These are phyloP conservation scores for Begonia loranthoides DNA, from an alignment of 306 rosid genomes.

Conservation along the genomic window DNA sequence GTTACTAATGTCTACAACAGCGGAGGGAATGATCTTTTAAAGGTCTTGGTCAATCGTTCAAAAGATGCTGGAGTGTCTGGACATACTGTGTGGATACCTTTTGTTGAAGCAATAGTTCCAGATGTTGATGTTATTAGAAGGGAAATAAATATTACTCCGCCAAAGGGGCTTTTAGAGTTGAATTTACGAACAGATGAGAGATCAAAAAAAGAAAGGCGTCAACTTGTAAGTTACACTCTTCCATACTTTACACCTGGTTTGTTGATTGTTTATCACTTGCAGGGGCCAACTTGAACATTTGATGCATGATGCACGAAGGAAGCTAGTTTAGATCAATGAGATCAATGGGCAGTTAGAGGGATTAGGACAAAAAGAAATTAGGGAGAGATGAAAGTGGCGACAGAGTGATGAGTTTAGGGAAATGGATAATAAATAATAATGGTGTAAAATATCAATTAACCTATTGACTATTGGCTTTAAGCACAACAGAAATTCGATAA, in stretches of 20 bases:
- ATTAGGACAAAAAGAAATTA: no score
- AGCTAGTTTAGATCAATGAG: no score
- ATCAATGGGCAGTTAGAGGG: no score
- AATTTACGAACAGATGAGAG: conserved; percentile 66
- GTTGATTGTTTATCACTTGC: no score
- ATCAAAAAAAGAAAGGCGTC: conserved; percentile 94
- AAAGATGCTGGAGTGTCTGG: conserved; percentile 29
- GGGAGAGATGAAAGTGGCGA: no score
- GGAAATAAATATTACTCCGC: conserved; percentile 80
- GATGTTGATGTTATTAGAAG: conserved; percentile 51
- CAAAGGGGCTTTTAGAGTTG: conserved; percentile 88
- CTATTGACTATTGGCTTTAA: no score
- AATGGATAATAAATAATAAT: no score
- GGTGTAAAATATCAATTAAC: no score
- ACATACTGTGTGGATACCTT: conserved; percentile 79
- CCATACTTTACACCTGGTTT: conserved; percentile 9
- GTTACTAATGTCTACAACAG: conserved; percentile 57
- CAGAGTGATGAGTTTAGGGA: no score
- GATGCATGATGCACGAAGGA: no score
- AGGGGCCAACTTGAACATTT: no score
- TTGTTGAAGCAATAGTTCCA: conserved; percentile 94
- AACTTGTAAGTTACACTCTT: conserved; percentile 76
- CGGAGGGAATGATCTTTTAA: conserved; percentile 75
- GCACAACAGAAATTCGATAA: no score
- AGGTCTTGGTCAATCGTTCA: conserved; percentile 61